Evolutionary conservation across 352 stramenopile species (phyloP), one percentile per base, ranked within the genome.

Genomic region (Phytophthora idaei): DNA sequence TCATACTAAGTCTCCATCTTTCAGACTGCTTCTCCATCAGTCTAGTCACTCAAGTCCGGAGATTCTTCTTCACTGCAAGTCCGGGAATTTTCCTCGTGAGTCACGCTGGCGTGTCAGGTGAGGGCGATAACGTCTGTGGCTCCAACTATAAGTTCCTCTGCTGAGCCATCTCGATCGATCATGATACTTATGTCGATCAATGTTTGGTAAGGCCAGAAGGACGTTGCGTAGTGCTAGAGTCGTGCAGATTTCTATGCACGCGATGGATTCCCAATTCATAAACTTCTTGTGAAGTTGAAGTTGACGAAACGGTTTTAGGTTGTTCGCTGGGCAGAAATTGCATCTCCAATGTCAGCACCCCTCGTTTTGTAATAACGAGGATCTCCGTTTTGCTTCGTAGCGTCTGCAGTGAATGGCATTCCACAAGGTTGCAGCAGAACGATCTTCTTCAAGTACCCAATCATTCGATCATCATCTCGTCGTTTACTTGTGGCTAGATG

Each of bases 261-360:
- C 56, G 51, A 34, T 81, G 70, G 27, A 79, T 67, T 5, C 57
- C 34, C 14, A 83, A 41, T 47, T 77, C 56, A 11, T 69, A 45
- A n/a, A 28, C 7, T 17, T 73, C 57, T 21, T 21, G 17, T 5
- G 10, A n/a, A 28, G 17, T 21, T 21, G 8, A 7, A 11, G 25
- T 21, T 29, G 31, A 14, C 4, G 21, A 25, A 25, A 4, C 8
- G 12, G 28, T 28, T 5, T 58, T 64, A 2, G 45, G 28, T 17
- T 66, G 42, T 9, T 53, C 44, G 2, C 21, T 58, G 0, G 64
- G 25, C 4, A 83, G 27, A 61, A 78, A 77, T 47, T 83, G 76
- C 21, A 81, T 52, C 21, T 83, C 76, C 17, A 83, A 32, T 14
- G 67, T 61, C 12, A 83, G 6, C 10, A 59, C 28, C 10, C 76